Evolutionary conservation across 1,284 basidiomycete genomes (phyloP), one percentile per base, ranked within the genome.

Genomic region (Cutaneotrichosporon cutaneum): DNA sequence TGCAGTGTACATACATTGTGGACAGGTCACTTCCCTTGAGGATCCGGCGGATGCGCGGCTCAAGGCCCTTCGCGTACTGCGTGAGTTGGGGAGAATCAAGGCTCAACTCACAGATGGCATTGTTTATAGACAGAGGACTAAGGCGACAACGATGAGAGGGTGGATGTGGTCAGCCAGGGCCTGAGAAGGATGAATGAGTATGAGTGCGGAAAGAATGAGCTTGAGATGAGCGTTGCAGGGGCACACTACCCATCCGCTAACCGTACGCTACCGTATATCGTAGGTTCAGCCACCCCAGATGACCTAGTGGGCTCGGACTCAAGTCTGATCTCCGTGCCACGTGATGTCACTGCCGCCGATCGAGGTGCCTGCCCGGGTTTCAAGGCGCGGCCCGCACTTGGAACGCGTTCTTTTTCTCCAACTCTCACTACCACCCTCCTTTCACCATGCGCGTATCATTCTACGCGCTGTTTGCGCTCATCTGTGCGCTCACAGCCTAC

Each of bases 1-100:
- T 5, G 27, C 7, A 27, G 2, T 5, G 0, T 4, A 62, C 72
- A 55, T 36, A 75, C 76, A 78, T 64, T 10, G 74, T 73, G 1
- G 66, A 61, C 16, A 78, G 61, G 59, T 78, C 74, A 48, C 71
- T 72, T 1, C 58, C 44, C 36, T 64, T 47, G 2, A 78, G 65
- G 51, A 78, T 72, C 9, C 32, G 44, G 26, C 69, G 61, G 55
- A 77, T 75, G 32, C 66, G 68, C 13, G 74, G 73, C 4, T 66
- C 45, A 9, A 77, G 61, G 8, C 61, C 44, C 30, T 60, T 47
- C 33, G 68, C 71, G 60, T 69, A 73, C 70, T 75, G 51, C 45
- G 18, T 56, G 21, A 50, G 33, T 22, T 39, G 35, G 10, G 11
- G 1, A 3, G 8, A 22, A 5, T n/a, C n/a, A n/a, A n/a, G n/a